A percentile compares a stretch with the other conserved stretches of the same genome.
These are phyloP conservation scores for Hydnomerulius pinastri DNA, from an alignment of 768 basidiomycete genomes.

Conservation along the genomic window DNA sequence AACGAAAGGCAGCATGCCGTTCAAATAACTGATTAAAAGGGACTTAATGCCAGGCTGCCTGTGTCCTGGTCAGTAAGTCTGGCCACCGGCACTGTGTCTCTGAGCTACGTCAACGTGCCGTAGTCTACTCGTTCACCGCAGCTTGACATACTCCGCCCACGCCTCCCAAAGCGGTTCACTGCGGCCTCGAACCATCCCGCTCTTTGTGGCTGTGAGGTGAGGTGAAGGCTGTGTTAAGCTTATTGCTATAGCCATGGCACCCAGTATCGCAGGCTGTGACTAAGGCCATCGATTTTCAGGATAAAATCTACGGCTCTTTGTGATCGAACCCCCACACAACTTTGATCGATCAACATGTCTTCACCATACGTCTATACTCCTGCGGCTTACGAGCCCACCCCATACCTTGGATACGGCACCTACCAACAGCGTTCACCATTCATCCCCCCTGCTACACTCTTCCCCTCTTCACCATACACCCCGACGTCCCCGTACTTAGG, in stretches of 20 bases:
- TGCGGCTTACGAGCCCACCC: constrained; percentile 34
- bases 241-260: not conserved
- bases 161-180: not conserved
- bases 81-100: not conserved
- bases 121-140: not conserved
- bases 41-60: not conserved
- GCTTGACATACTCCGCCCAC: not conserved
- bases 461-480: constrained; percentile 38
- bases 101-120: not conserved
- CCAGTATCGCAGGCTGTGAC: constrained; percentile 14
- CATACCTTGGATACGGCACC: constrained; percentile 34
- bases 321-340: not conserved
- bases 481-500: constrained; percentile 30
- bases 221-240: constrained; percentile 16
- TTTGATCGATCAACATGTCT: constrained; percentile 34
- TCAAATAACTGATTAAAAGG: no score
- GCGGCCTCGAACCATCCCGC: constrained; percentile 5
- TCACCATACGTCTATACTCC: constrained; percentile 47
- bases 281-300: constrained; percentile 8
- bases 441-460: constrained; percentile 40
- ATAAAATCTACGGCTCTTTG: constrained; percentile 13
- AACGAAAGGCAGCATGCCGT: no score
- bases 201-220: constrained; percentile 20
- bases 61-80: not conserved
- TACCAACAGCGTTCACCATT: constrained; percentile 45